Evolutionary conservation across 2,329 filamentous ascomycete genomes (phyloP), one percentile per base, ranked within the genome.

Genomic region (Hymenoscyphus albidus): DNA sequence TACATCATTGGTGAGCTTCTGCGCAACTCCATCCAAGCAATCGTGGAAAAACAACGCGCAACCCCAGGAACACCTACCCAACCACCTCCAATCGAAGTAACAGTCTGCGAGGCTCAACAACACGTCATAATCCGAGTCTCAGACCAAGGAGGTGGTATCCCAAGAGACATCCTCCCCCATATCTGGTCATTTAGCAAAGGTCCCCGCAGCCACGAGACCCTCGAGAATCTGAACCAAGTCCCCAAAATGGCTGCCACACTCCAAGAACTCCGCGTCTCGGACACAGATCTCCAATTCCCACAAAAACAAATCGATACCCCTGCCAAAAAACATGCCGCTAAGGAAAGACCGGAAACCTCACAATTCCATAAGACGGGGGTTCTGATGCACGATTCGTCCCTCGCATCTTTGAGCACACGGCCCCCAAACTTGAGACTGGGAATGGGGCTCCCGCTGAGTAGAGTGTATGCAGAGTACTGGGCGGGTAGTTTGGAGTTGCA

Each of bases 111-210:
- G 78, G 91, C 93, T 2, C 87, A 90, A 40, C 92, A 98, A 76
- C 93, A 98, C 78, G 92, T 98, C 73, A 97, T 97, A 69, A 93
- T 99, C 77, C 88, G 95, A 54, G 92, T 99, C 55, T 98, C 93
- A 0, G 96, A 99, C 75, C 93, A 93, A 75, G 95, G 94, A 59
- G 95, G 96, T 67, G 95, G 96, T 42, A 92, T 99, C 62, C 89
- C 93, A 0, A 86, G 88, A 59, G 91, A 95, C 55, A 86, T 94
- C 65, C 80, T 97, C 27, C 93, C 94, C 0, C 90, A 96, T 75
- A 83, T 99, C 5, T 99, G 96, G 95, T 96, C 93, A 32, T 99
- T 99, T 76, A 93, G 88, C 78, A 98, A 98, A 78, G 94, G 94
- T 0, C 92, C 93, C 1, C 87, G 92, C 42, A 90, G 88, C 65